A percentile compares a stretch with the other conserved stretches of the same genome.
phyloP scores from a whole-genome alignment of 164 flowering plant genomes.

The Annona squamosa region DNA sequence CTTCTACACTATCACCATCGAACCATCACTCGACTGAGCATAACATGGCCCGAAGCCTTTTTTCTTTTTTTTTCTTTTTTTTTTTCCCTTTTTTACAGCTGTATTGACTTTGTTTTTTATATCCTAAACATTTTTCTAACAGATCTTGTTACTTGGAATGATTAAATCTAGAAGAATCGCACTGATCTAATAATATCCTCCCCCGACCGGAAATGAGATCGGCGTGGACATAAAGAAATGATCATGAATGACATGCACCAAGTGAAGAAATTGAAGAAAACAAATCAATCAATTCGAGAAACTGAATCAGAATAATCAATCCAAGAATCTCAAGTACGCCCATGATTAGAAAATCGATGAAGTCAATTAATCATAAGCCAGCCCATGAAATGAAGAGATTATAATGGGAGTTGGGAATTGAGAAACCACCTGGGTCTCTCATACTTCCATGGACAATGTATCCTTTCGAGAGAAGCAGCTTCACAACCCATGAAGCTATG shows the following conservation, averaged over 20 bases:
- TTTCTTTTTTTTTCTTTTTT: no score
- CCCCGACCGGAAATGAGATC: no score
- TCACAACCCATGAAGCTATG: constrained; percentile 24
- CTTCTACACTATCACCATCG: no score
- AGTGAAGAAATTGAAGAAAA: neutral
- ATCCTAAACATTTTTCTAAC: no score
- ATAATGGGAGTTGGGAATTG: neutral
- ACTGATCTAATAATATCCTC: no score
- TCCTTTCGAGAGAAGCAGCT: constrained; percentile 23
- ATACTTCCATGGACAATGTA: constrained; percentile 33
- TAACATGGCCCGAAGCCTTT: no score
- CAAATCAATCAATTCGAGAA: neutral
- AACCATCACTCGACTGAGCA: no score
- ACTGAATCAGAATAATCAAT: no score
- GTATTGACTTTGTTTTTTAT: no score
- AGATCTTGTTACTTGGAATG: no score
- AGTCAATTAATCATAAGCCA: neutral
- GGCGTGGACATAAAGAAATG: neutral
- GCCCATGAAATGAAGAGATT: neutral
- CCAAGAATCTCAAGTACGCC: neutral
- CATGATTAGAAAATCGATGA: neutral
- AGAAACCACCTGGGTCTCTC: constrained; percentile 16
- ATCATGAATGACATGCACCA: neutral
- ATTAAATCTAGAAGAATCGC: no score
- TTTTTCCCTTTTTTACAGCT: no score